Evolutionary conservation across 2,329 filamentous ascomycete genomes (phyloP).

Genomic region (Tolypocladium album): DNA sequence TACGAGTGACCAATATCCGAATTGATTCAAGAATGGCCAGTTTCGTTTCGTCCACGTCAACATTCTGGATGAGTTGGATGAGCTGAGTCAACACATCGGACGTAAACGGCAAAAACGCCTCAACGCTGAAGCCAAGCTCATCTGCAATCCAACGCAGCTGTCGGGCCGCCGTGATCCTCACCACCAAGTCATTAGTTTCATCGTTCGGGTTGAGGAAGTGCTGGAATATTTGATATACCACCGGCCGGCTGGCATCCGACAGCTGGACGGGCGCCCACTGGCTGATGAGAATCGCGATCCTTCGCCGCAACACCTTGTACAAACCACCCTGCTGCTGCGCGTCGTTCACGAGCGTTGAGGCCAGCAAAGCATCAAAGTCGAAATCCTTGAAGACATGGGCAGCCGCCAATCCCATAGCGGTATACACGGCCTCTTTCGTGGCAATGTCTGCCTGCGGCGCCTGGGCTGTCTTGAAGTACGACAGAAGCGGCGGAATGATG

Average conservation of each 20-base stretch:
- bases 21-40: conserved; percentile 84
- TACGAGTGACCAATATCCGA: conserved; percentile 64
- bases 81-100: conserved; percentile 61
- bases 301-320: conserved; percentile 75
- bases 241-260: conserved; percentile 52
- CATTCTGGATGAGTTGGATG: conserved; percentile 67
- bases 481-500: conserved; percentile 66
- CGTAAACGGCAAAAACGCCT: conserved; percentile 68
- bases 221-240: conserved; percentile 82
- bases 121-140: conserved; percentile 69
- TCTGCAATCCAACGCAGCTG: conserved; percentile 74
- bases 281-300: conserved; percentile 79
- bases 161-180: conserved; percentile 80
- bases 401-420: conserved; percentile 78
- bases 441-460: conserved; percentile 57
- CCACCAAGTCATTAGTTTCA: conserved; percentile 76
- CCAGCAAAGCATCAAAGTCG: conserved; percentile 75
- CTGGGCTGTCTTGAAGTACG: conserved; percentile 72
- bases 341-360: conserved; percentile 65
- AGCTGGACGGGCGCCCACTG: conserved; percentile 82
- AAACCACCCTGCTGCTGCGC: conserved; percentile 51
- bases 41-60: conserved; percentile 79
- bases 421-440: conserved; percentile 90
- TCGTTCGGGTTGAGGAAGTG: conserved; percentile 74
- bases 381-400: conserved; percentile 62